Evolutionary conservation across 768 basidiomycete species (phyloP), one percentile per base, ranked within the genome.

Genomic region (Hypholoma fasciculare): DNA sequence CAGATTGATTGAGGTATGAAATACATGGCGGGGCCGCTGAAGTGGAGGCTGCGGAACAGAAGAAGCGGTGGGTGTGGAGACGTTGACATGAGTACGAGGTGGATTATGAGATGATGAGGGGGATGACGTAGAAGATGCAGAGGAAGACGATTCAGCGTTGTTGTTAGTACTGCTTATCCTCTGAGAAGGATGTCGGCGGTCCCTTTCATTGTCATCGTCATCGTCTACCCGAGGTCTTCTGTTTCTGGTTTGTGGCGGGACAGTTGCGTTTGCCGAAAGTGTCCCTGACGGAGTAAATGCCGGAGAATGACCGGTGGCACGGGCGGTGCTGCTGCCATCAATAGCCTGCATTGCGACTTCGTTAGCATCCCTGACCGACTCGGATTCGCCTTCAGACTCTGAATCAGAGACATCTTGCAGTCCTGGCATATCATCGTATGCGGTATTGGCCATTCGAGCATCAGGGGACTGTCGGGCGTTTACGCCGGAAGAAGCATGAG

Each of bases 141-240:
- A 52, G 38, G 61, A 50, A 46, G 60, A 46, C 34, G 63, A 52
- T 8, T 62, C 60, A 54, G 61, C 52, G 43, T 61, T 53, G 38
- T 61, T 65, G 49, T 67, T 68, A 53, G 63, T 52, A 49, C 63
- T 68, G 46, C 67, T 72, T 23, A 74, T 72, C 54, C 87, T 82
- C 67, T 88, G 80, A 19, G 84, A 85, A 16, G 88, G 86, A 64
- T 88, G 86, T 56, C 87, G 78, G 56, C 81, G 78, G 64, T 88
- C 84, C 39, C 86, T 72, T 12, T 84, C 84, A 7, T 80, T 78
- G 60, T 89, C 86, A 6, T 78, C 77, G 55, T 88, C 86, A 54
- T 85, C 82, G 2, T 88, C 85, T 3, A 87, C 84, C 43, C 86
- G 72, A 16, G 80, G 75, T 20, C 86, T 85, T 43, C 86, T 72